Evolutionary conservation across 192 early-diverging fungal genomes (phyloP), one percentile per base, ranked within the genome.

Genomic region (Podila epicladia): DNA sequence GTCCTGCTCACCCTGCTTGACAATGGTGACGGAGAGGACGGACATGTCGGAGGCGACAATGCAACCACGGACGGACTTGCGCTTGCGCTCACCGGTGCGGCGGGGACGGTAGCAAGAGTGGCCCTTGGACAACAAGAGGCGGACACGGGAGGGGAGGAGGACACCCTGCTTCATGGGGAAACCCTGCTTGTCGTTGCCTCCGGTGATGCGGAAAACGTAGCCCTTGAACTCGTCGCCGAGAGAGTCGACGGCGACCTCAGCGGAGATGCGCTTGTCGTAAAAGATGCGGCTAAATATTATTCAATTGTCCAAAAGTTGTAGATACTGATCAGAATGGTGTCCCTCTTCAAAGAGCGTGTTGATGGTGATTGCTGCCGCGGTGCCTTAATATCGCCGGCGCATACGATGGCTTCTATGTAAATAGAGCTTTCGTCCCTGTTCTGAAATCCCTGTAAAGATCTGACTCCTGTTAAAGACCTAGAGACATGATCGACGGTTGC

Each of bases 141-240:
- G 89, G 72, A 93, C 92, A 88, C 93, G 93, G 85, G 87, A 78
- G 57, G 89, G 90, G 57, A 90, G 60, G 69, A 84, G 79, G 73
- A 99, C 95, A 95, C 98, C 98, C 91, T 99, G 98, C 93, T 98
- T 99, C 98, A 99, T 99, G 74, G 98, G 98, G 95, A 99, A 99
- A 86, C 95, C 95, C 88, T 96, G 95, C 93, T 99, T 99, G 91
- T 99, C 98, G 93, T 99, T 98, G 80, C 98, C 98, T 85, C 98
- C 98, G 67, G 96, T 95, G 87, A 99, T 97, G 78, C 96, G 96
- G 93, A 99, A 97, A 82, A 98, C 93, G 91, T 98, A 99, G 74
- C 98, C 98, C 93, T 99, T 99, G 95, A 97, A 99, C 88, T 99
- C 98, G 82, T 98, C 98, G 74, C 98, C 96, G 82, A 99, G 87